These are phyloP conservation scores for Cryphonectria naterciae DNA, from an alignment of 2,329 filamentous ascomycete species.

Conservation along the genomic window DNA sequence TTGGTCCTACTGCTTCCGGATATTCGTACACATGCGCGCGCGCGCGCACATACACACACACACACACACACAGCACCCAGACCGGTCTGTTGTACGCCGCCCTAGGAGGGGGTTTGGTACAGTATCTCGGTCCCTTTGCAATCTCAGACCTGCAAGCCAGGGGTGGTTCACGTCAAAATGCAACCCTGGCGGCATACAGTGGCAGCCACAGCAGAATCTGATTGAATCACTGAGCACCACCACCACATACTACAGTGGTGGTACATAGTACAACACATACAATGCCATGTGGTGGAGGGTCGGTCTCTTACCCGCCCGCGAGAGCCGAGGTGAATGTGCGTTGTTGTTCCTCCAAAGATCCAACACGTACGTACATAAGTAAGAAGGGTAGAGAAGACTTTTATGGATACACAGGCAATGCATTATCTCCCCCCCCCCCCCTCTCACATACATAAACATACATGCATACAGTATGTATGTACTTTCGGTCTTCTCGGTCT, in stretches of 20 bases:
- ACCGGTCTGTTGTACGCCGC: neutral
- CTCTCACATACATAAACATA: neutral
- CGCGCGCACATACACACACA: neutral
- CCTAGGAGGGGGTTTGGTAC: neutral
- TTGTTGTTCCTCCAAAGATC: neutral
- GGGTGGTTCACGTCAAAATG: conserved; percentile 7
- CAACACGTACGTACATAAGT: no score
- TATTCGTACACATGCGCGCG: neutral
- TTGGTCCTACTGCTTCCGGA: neutral
- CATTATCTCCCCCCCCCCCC: neutral
- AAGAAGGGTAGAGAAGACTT: neutral
- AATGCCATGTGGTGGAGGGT: neutral
- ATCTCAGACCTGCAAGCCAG: neutral
- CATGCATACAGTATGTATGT: neutral
- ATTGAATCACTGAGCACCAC: neutral
- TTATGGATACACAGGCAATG: neutral
- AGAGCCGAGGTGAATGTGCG: neutral
- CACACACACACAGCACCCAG: neutral
- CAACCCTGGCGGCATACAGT: neutral
- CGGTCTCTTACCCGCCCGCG: neutral
- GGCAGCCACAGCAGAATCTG: neutral
- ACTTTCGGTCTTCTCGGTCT: neutral
- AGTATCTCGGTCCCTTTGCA: conserved; percentile 11
- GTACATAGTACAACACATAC: neutral
- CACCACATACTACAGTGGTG: neutral